Conservation (phyloP, 306 rosid genomes). For the Fragaria iinumae region DNA sequence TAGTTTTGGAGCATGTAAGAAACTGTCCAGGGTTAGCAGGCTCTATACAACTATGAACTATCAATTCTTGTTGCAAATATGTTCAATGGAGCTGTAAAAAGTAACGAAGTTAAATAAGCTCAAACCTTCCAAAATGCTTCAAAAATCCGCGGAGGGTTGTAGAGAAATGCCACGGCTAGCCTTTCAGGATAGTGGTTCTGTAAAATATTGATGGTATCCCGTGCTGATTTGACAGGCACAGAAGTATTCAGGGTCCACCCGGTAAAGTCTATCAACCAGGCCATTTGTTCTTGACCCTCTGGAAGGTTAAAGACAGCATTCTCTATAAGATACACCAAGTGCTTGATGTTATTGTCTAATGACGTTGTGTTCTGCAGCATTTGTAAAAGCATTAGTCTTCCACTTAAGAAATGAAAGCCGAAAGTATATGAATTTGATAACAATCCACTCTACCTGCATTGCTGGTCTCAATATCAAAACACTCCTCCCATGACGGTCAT, state of each 20-base stretch:
- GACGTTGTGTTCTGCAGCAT: constrained; percentile 58
- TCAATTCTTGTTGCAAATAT: neutral
- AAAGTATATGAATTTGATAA: neutral
- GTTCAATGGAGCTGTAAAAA: neutral
- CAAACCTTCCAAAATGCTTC: constrained; percentile 53
- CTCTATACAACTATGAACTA: neutral
- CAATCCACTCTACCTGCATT: constrained; percentile 37
- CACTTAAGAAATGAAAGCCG: neutral
- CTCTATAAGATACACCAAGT: constrained; percentile 77
- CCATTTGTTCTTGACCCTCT: constrained; percentile 78
- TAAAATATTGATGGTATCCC: constrained; percentile 43
- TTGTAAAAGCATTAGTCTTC: constrained; percentile 24
- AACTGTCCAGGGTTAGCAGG: neutral
- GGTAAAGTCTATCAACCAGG: constrained; percentile 50
- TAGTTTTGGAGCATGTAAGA: neutral
- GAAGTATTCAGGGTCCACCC: constrained; percentile 45
- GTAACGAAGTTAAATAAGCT: neutral
- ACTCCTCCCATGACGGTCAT: constrained; percentile 58
- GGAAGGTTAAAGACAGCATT: constrained; percentile 59
- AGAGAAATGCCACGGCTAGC: constrained; percentile 45
- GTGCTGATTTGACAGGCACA: constrained; percentile 44
- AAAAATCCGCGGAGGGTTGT: constrained; percentile 48
- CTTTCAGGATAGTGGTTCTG: constrained; percentile 55
- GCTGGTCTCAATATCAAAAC: constrained; percentile 50
- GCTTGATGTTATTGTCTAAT: constrained; percentile 68